Base-by-base conservation (phyloP, 192 early-diverging fungal species). In the Backusella tarrabulga region DNA sequence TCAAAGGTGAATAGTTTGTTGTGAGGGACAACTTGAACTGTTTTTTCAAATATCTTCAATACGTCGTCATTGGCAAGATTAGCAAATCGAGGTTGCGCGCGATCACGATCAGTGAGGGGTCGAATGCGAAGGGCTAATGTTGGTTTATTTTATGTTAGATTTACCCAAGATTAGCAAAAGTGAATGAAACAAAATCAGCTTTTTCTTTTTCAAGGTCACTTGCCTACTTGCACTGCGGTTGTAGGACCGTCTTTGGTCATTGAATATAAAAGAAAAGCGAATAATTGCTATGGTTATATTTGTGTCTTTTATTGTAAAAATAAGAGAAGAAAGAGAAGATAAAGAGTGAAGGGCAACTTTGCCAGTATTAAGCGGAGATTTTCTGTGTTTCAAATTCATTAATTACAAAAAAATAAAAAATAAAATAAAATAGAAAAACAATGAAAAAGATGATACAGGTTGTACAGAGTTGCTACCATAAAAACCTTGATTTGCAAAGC, bases 211-310 rank as follows among this genome's bases (percentile, higher is more conserved):
- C 41, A 60, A 6, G 1, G 5, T 17, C 17, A 78, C 77, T 82
- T 78, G 71, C 80, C 80, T 76, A 82, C 80, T 82, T 82, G 80
- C 26, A 82, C 80, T 71, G 80, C 80, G n/a, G 80, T 71, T 9
- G 80, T 82, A 69, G 71, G 80, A 74, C 76, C 73, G 9, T 76
- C 79, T 68, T 77, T 77, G 40, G 70, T 66, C 76, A 72, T 77
- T 34, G 34, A 26, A 69, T 36, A 60, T 38, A 56, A 52, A 70
- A 50, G 35, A 77, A 63, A 29, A 63, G 56, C 56, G 56, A 23
- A 63, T 63, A 63, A 63, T 63, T 29, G 9, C 26, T 63, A 63
- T 63, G 26, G 26, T 63, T 63, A 63, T 63, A 29, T 63, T 23
- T 29, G 3, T 21, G 21, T n/a, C 21, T 40, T 70, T 35, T 11